phyloP scores from a whole-genome alignment of 371 early-diverging fungal species.

The Quaeritorhiza haematococci region DNA sequence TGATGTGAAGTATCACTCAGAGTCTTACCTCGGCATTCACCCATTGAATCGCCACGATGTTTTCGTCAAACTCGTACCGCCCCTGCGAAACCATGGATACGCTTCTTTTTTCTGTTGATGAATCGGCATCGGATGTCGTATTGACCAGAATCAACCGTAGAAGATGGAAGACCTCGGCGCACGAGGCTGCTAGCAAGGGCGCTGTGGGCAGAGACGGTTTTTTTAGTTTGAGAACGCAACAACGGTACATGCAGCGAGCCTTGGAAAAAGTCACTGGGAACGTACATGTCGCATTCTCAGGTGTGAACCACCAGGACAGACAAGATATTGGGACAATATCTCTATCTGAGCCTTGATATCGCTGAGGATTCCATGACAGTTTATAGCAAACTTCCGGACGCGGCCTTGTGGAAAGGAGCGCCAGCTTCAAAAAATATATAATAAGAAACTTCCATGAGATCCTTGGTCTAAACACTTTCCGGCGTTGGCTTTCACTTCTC shows the following conservation, averaged over 20 bases:
- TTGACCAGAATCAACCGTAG: not conserved
- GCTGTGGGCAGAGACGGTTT: slow-evolving; percentile 10
- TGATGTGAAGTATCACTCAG: too few relatives aligned
- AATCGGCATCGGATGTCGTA: not conserved
- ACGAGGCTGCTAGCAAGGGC: not conserved
- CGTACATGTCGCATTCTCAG: slow-evolving; percentile 6
- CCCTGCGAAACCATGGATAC: slow-evolving; percentile 6
- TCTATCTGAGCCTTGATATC: not conserved
- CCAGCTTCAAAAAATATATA: slow-evolving; percentile 40
- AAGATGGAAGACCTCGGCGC: not conserved
- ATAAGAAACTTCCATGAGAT: not conserved
- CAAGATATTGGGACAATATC: slow-evolving; percentile 2
- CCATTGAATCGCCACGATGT: slow-evolving; percentile 75
- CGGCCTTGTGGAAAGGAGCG: slow-evolving; percentile 70
- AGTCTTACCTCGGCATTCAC: slow-evolving; percentile 62
- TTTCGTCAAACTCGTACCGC: slow-evolving; percentile 61
- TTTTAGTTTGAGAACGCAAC: slow-evolving; percentile 12
- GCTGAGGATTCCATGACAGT: slow-evolving; percentile 17
- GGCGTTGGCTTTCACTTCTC: too few relatives aligned
- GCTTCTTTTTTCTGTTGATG: slow-evolving; percentile 14
- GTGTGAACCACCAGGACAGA: slow-evolving; percentile 15
- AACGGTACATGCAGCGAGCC: slow-evolving; percentile 19
- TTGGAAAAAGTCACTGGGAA: not conserved
- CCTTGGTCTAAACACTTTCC: not conserved
- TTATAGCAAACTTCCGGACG: slow-evolving; percentile 66